A percentile compares a stretch with the other conserved stretches of the same genome.
These are phyloP conservation scores for Botryosphaeria agaves DNA, from an alignment of 2,329 filamentous ascomycete species.

Conservation along the genomic window DNA sequence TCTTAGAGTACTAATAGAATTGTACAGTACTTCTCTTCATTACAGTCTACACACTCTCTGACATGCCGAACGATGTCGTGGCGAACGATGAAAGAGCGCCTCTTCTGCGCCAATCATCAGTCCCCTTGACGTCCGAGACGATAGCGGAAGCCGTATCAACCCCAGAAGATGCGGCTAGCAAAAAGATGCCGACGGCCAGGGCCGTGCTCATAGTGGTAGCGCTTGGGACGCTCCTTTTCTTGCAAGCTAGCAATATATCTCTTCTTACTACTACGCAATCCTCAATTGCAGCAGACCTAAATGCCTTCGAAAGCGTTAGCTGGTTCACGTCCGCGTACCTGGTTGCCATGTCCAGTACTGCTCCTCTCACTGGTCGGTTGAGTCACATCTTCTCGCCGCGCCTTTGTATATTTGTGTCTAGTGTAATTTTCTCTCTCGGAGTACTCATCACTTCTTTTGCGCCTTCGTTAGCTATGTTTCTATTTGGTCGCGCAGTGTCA, in stretches of 20 bases:
- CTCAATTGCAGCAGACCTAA: conserved; percentile 54
- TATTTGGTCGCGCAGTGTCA: conserved; percentile 49
- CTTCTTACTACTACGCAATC: conserved; percentile 71
- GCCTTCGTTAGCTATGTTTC: conserved; percentile 40
- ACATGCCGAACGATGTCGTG: no score
- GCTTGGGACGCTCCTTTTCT: no score
- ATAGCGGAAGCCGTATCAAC: no score
- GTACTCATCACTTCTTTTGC: conserved; percentile 48
- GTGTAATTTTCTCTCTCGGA: conserved; percentile 41
- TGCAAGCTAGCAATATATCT: conserved; percentile 55
- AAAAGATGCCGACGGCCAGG: no score
- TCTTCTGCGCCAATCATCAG: no score
- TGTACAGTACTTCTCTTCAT: no score
- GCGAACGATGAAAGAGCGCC: no score
- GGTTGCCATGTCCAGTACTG: conserved; percentile 40
- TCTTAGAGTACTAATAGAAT: no score
- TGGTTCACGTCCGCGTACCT: conserved; percentile 74
- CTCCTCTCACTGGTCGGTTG: conserved; percentile 54
- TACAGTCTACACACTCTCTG: no score
- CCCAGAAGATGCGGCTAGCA: no score
- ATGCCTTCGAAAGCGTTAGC: conserved; percentile 53
- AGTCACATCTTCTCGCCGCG: conserved; percentile 57
- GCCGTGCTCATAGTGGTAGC: no score
- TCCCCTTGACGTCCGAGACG: no score
- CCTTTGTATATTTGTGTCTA: conserved; percentile 44